Conservation (phyloP, 2,329 filamentous ascomycete species). For the Ascochyta viciae-villosae region DNA sequence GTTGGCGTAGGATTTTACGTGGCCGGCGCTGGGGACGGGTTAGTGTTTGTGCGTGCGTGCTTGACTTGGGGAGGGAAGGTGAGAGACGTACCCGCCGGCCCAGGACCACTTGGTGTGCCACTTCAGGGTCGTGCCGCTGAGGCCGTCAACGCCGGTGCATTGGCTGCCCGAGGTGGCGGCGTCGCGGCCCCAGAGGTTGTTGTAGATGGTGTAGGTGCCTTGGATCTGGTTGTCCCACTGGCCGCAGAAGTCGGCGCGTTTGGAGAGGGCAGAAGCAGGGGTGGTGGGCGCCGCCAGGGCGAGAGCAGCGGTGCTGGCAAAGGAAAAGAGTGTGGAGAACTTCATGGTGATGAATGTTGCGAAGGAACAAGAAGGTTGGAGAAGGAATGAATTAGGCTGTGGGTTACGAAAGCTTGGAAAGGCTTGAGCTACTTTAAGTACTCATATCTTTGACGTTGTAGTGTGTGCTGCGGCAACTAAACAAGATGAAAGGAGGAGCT, state of each 20-base stretch:
- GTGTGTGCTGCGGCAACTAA: constrained; percentile 1
- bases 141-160: constrained; percentile 54
- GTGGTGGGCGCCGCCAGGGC: constrained; percentile 38
- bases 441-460: not conserved
- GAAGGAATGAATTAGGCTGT: not conserved
- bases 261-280: constrained; percentile 36
- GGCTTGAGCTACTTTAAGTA: constrained; percentile 23
- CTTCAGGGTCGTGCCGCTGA: constrained; percentile 47
- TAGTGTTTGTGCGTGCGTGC: not conserved
- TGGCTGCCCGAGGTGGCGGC: constrained; percentile 54
- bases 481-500: constrained; percentile 17
- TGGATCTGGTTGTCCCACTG: constrained; percentile 40
- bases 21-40: constrained; percentile 25
- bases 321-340: constrained; percentile 31
- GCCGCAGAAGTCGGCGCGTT: constrained; percentile 44
- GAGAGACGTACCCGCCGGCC: constrained; percentile 47
- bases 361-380: not conserved
- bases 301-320: constrained; percentile 38
- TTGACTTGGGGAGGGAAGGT: no score
- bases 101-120: constrained; percentile 57
- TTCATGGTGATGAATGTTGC: constrained; percentile 33
- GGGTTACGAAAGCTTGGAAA: not conserved
- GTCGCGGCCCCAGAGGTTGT: constrained; percentile 55
- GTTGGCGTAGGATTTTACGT: constrained; percentile 56
- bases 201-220: constrained; percentile 45